These are phyloP conservation scores for Candida xyloterini DNA, from an alignment of 805 yeast species.

Conservation along the genomic window DNA sequence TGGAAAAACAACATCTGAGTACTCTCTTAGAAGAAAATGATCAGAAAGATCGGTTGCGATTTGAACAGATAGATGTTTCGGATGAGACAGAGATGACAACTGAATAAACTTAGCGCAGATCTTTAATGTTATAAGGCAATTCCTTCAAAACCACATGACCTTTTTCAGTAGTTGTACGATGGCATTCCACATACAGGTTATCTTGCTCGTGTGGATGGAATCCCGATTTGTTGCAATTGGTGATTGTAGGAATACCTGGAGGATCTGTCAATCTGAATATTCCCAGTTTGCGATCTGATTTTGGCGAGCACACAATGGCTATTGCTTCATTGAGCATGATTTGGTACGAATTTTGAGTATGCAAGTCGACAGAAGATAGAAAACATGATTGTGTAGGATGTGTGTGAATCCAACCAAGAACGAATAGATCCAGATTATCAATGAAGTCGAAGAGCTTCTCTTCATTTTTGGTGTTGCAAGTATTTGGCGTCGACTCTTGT, in stretches of 20 bases:
- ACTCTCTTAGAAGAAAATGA: constrained; percentile 31
- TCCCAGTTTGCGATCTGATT: constrained; percentile 45
- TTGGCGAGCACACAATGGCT: constrained; percentile 65
- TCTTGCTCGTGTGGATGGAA: constrained; percentile 63
- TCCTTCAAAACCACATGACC: constrained; percentile 53
- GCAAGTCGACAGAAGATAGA: constrained; percentile 61
- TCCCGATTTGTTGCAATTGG: constrained; percentile 46
- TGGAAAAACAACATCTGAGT: constrained; percentile 37
- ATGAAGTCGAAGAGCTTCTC: constrained; percentile 54
- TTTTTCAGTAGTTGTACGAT: constrained; percentile 25
- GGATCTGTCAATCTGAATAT: constrained; percentile 63
- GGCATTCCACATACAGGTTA: constrained; percentile 48
- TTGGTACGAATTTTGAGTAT: constrained; percentile 67
- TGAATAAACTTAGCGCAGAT: constrained; percentile 37
- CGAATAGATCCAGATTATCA: constrained; percentile 53
- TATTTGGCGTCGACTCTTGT: constrained; percentile 59
- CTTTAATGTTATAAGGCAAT: constrained; percentile 47
- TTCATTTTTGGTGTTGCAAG: constrained; percentile 61
- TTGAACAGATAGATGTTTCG: constrained; percentile 17
- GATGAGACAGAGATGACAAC: constrained; percentile 20
- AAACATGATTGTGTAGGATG: constrained; percentile 75
- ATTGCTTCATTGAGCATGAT: constrained; percentile 68
- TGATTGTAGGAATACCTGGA: constrained; percentile 55
- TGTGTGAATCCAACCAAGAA: constrained; percentile 75
- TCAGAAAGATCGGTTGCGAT: constrained; percentile 28